phyloP scores from a whole-genome alignment of 2,329 filamentous ascomycete genomes.

The Chrysoporthe austroafricana region DNA sequence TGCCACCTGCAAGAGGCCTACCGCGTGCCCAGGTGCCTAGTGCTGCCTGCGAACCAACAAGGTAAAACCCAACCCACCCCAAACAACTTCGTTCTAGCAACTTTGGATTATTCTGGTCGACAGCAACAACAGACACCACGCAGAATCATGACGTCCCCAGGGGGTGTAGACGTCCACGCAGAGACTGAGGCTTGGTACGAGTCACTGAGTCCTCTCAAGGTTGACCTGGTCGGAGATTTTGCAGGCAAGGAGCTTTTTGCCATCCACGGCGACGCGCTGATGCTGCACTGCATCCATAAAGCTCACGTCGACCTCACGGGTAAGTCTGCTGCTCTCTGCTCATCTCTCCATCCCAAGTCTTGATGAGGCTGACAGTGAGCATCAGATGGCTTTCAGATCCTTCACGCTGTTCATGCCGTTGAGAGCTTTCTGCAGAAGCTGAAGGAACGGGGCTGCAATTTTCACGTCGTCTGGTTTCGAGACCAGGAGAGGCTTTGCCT shows the following conservation, averaged over 20 bases:
- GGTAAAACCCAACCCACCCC: background rate
- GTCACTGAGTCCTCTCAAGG: constrained; percentile 36
- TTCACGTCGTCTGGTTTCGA: constrained; percentile 72
- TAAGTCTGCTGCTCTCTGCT: constrained; percentile 34
- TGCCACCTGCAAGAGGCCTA: background rate
- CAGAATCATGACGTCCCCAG: constrained; percentile 16
- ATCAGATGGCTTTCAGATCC: constrained; percentile 66
- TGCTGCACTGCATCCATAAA: constrained; percentile 66
- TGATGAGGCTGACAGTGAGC: background rate
- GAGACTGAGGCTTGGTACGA: constrained; percentile 28
- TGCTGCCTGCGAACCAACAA: background rate
- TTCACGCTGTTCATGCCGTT: constrained; percentile 71
- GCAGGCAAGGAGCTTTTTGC: constrained; percentile 74
- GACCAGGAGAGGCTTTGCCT: constrained; percentile 59
- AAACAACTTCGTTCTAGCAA: background rate
- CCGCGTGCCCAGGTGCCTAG: background rate
- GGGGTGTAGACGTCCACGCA: background rate
- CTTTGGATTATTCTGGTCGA: background rate
- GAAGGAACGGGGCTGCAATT: constrained; percentile 67
- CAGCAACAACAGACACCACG: background rate
- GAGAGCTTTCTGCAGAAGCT: constrained; percentile 68
- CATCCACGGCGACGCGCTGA: constrained; percentile 74
- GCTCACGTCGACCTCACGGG: constrained; percentile 65
- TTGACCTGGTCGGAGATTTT: constrained; percentile 76
- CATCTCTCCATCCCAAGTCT: background rate